A percentile compares a stretch with the other conserved stretches of the same genome.
Evolutionary conservation across 2,329 filamentous ascomycete genomes (phyloP).

Genomic region (Colletotrichum karsti): DNA sequence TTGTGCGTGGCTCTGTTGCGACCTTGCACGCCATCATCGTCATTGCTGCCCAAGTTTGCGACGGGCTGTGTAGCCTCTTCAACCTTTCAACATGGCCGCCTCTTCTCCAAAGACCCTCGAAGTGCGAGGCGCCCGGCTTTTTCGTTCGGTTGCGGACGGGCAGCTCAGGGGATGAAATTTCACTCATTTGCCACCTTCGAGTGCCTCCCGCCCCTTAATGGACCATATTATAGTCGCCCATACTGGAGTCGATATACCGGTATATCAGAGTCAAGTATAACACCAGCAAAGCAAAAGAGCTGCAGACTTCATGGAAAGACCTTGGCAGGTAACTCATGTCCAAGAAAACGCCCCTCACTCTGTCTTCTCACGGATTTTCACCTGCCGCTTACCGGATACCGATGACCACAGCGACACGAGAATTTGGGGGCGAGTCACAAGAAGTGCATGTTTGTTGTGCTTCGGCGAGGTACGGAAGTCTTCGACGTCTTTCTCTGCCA

Average conservation of each 20-base stretch:
- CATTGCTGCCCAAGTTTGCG: neutral
- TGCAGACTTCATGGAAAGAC: neutral
- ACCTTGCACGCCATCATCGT: neutral
- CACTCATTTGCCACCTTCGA: conserved; percentile 18
- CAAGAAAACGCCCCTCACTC: neutral
- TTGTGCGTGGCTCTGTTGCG: too few relatives aligned
- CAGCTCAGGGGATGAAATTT: neutral
- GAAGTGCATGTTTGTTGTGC: neutral
- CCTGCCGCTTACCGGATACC: conserved; percentile 21
- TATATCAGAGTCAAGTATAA: conserved; percentile 12
- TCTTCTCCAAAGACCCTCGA: neutral
- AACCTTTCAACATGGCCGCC: neutral
- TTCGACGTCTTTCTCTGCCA: too few relatives aligned
- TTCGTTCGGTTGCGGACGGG: neutral
- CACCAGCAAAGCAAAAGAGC: neutral
- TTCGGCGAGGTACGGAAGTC: neutral
- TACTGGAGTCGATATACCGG: conserved; percentile 15
- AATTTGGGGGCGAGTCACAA: neutral
- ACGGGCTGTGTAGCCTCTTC: neutral
- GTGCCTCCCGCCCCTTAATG: conserved; percentile 3
- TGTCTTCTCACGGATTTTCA: conserved; percentile 10
- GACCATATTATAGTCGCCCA: conserved; percentile 10
- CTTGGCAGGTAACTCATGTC: neutral
- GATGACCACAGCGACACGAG: neutral
- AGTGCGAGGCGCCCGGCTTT: neutral